Conservation (phyloP, 768 basidiomycete genomes). For the Coprinopsis cinerea region DNA sequence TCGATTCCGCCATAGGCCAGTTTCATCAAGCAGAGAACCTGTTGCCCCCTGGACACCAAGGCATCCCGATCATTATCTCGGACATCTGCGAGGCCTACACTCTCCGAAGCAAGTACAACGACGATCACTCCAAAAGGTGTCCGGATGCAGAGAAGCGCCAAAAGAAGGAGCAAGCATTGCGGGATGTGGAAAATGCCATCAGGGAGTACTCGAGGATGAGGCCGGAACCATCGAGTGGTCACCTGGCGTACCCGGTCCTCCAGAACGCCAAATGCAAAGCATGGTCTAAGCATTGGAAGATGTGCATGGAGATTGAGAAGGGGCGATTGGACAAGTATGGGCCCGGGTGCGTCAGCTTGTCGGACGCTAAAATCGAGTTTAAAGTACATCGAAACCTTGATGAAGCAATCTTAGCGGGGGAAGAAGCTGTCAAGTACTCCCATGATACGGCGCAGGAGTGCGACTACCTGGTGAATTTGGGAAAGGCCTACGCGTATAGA, state of each 20-base stretch:
- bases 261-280: constrained; percentile 8
- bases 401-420: constrained; percentile 3
- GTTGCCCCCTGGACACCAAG: neutral
- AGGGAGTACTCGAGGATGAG: constrained; percentile 1
- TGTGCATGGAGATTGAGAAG: neutral
- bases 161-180: neutral
- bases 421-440: constrained; percentile 1
- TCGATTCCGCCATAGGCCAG: neutral
- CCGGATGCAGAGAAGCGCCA: neutral
- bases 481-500: constrained; percentile 8
- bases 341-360: neutral
- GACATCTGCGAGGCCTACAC: neutral
- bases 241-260: constrained; percentile 3
- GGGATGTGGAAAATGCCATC: constrained; percentile 4
- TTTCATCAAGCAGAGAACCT: neutral
- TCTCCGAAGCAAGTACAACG: constrained; percentile 3
- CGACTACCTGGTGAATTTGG: constrained; percentile 4
- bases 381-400: neutral
- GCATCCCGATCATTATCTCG: neutral
- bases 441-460: constrained; percentile 2
- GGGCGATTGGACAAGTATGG: neutral
- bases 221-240: neutral
- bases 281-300: constrained; percentile 3
- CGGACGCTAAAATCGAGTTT: neutral
- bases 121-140: too few species aligned